Base-by-base conservation (phyloP, 257 asterid species). In the Solanum sitiens region DNA sequence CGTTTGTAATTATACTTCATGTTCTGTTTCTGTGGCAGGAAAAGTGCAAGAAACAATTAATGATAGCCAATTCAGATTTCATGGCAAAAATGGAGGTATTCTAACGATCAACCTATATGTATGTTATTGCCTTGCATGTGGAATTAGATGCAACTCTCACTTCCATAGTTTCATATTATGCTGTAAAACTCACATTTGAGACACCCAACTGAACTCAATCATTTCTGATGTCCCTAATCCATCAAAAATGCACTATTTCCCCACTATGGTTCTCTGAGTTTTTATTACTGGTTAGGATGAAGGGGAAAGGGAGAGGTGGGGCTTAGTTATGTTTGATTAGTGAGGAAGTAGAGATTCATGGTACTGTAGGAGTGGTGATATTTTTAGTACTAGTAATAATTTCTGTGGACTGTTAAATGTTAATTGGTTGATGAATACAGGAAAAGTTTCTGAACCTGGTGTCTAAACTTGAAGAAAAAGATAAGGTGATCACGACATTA, bases 61-160 rank as follows among this genome's bases (percentile, higher is more conserved):
- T 95, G 89, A 83, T 86, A 92, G 89, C 56, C 91, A 91, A 94
- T 75, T 92, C 95, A 85, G 93, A 89, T 77, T 90, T 92, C 91
- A 94, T 91, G 89, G 93, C 90, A 87, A 95, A 94, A 86, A 89
- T 95, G 72, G 93, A 97, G 99, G 99, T 97, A 93, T 73, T 68
- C 40, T 23, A 8, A 86, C 33, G 56, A 50, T 47, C 56, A 30
- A 20, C 30, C 13, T 37, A 11, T 50, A 39, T 56, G n/a, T 18
- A 18, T 56, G 67, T 14, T 30, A 18, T 30, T 30, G 68, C 67
- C 20, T 84, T 68, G 88, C 30, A 65, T 76, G 1, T 53, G 59
- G 65, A 45, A 80, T 27, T 79, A 30, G 30, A 80, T 47, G 85
- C 68, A 32, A 16, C 27, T 80, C 39, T 18, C 44, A 82, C 70